Percentiles rank a stretch among this genome's conserved stretches.
phyloP scores from a whole-genome alignment of 768 basidiomycete species.

The Rubroboletus pulcherrimus region DNA sequence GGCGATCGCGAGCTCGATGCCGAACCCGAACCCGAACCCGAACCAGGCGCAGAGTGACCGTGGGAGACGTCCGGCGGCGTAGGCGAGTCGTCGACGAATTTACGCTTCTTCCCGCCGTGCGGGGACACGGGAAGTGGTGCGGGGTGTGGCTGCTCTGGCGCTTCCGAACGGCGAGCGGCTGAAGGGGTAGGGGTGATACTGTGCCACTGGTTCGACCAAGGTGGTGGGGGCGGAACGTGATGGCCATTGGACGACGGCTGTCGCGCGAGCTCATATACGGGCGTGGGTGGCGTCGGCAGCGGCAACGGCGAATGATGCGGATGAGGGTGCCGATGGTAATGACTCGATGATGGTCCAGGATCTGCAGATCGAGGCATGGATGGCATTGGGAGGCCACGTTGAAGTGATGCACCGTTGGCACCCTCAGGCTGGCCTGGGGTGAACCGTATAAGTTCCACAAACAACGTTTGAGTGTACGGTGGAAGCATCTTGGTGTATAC shows the following conservation, averaged over 20 bases:
- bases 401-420: constrained; percentile 14
- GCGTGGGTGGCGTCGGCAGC: constrained; percentile 32
- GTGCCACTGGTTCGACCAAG: constrained; percentile 34
- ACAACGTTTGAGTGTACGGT: constrained; percentile 63
- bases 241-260: constrained; percentile 33
- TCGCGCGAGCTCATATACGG: constrained; percentile 30
- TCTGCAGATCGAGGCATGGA: constrained; percentile 24
- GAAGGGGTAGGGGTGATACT: constrained; percentile 15
- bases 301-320: constrained; percentile 30
- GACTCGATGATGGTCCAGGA: constrained; percentile 28
- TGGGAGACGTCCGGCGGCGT: constrained; percentile 19
- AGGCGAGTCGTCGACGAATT: constrained; percentile 33
- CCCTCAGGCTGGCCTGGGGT: constrained; percentile 31
- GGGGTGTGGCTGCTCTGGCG: constrained; percentile 16
- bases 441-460: constrained; percentile 65
- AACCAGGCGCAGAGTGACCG: constrained; percentile 8
- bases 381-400: constrained; percentile 13
- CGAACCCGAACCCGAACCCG: constrained; percentile 12
- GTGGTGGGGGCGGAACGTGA: constrained; percentile 33
- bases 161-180: constrained; percentile 23
- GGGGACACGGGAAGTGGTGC: constrained; percentile 23
- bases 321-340: constrained; percentile 27
- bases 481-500: constrained; percentile 63
- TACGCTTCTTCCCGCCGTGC: constrained; percentile 33
- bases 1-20: constrained; percentile 28